These are phyloP conservation scores for Isatis tinctoria DNA, from an alignment of 345 rosid genomes.

Conservation along the genomic window DNA sequence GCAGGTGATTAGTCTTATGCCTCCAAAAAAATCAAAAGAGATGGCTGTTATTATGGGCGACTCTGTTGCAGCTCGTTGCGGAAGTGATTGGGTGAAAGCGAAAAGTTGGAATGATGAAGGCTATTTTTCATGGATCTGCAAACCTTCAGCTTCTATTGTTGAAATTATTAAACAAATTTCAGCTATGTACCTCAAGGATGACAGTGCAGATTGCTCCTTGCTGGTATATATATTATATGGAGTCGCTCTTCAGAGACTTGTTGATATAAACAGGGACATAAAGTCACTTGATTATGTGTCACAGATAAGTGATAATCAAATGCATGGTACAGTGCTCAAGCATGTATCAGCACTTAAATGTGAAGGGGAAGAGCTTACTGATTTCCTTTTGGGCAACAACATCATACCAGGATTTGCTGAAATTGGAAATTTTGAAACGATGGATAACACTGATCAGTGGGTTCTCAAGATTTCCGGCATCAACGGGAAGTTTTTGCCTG, in stretches of 20 bases:
- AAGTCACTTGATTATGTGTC: slow-evolving; percentile 60
- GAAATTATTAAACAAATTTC: slow-evolving; percentile 52
- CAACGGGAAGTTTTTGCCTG: slow-evolving; percentile 49
- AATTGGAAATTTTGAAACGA: slow-evolving; percentile 29
- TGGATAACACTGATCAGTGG: slow-evolving; percentile 41
- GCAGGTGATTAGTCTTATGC: slow-evolving; percentile 66
- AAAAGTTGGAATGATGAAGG: slow-evolving; percentile 57
- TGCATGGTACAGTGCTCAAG: slow-evolving; percentile 41
- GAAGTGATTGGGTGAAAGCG: slow-evolving; percentile 61
- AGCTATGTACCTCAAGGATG: slow-evolving; percentile 38
- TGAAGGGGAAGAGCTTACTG: slow-evolving; percentile 73
- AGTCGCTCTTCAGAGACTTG: slow-evolving; percentile 79
- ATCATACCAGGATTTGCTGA: slow-evolving; percentile 37
- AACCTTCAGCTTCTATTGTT: slow-evolving; percentile 63
- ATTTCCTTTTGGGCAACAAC: slow-evolving; percentile 45
- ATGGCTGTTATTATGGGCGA: slow-evolving; percentile 52
- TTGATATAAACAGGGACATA: slow-evolving; percentile 74
- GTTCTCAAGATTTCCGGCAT: slow-evolving; percentile 52
- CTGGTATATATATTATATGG: slow-evolving; percentile 53
- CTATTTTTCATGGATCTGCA: slow-evolving; percentile 72
- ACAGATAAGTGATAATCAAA: slow-evolving; percentile 38
- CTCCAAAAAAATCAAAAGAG: slow-evolving; percentile 50
- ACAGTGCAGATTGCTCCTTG: slow-evolving; percentile 45
- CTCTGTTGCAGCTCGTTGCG: slow-evolving; percentile 45
- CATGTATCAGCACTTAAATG: slow-evolving; percentile 42